Percentiles rank a stretch among this genome's conserved stretches.
These are phyloP conservation scores for Fusarium sp. DNA, from an alignment of 2,329 filamentous ascomycete species.

Conservation along the genomic window DNA sequence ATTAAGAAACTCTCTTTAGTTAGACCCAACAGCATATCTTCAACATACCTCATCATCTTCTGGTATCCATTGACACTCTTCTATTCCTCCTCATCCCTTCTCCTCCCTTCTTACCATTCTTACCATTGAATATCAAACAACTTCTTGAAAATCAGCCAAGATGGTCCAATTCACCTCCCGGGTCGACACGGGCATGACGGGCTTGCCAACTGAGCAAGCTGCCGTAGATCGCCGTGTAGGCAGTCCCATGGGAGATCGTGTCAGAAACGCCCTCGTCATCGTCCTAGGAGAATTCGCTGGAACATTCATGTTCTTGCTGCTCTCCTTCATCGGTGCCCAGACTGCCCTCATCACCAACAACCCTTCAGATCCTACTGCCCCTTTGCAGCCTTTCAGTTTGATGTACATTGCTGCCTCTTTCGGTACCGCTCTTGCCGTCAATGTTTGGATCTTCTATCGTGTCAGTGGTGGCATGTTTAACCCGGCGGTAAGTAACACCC, in stretches of 20 bases:
- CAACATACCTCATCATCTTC: not conserved
- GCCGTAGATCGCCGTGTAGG: conserved; percentile 7
- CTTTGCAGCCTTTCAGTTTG: conserved; percentile 52
- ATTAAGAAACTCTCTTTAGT: conserved; percentile 12
- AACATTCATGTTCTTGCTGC: conserved; percentile 65
- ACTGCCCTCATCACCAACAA: conserved; percentile 52
- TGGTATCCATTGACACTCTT: not conserved
- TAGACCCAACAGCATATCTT: conserved; percentile 4
- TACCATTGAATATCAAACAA: not conserved
- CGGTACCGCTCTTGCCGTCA: conserved; percentile 62
- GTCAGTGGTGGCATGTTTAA: conserved; percentile 65
- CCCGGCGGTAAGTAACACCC: conserved; percentile 57
- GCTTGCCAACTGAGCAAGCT: conserved; percentile 30
- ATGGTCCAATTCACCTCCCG: conserved; percentile 31
- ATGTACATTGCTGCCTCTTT: conserved; percentile 64
- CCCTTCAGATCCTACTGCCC: conserved; percentile 41
- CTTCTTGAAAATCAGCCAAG: not conserved
- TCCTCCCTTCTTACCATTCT: not conserved
- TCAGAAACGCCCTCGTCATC: conserved; percentile 55
- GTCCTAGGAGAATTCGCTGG: conserved; percentile 63
- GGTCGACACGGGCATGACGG: conserved; percentile 12
- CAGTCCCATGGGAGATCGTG: conserved; percentile 10
- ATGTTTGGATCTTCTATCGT: conserved; percentile 68
- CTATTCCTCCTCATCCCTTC: not conserved
- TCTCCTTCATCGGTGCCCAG: conserved; percentile 56